Evolutionary conservation across 1,284 basidiomycete species (phyloP), one percentile per base, ranked within the genome.

Genomic region (Irpex sp.): DNA sequence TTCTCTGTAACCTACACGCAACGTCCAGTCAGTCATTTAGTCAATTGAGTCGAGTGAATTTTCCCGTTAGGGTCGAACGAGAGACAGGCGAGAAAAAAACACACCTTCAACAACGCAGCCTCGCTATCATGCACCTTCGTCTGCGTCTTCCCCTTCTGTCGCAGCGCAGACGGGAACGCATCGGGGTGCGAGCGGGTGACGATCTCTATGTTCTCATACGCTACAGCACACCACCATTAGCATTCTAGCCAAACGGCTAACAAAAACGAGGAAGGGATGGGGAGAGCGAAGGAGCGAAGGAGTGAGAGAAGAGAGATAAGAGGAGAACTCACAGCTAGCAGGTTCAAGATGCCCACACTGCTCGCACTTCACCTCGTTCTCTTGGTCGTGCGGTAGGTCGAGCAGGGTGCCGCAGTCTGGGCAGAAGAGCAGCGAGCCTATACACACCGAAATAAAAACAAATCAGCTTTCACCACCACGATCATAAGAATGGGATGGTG

Each of bases 351-450:
- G 86, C 1, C 86, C 87, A 74, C 97, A 98, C 71, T 96, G 94
- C 72, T 93, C 91, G 78, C 97, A 99, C 21, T 78, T 81, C 52
- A 98, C 92, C 44, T 83, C 80, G 61, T 85, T 82, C 70, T 94
- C 87, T 62, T 90, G 88, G 64, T 93, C 94, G 65, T 81, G 80
- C 0, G 97, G 96, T 21, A 96, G 79, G 69, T 92, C 88, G 21
- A 99, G 87, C 52, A 99, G 79, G 0, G 93, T 96, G 15, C 95
- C 95, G 72, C 97, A 99, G 64, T 88, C 84, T 5, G 93, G 91
- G 77, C 97, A 99, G 78, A 99, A 98, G 56, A 98, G 82, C 31
- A 98, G 82, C 4, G 96, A 96, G 60, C 97, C 95, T 87, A 36
- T 54, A 26, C 52, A 36, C 34, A 34, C 31, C 31, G 1, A 36